Evolutionary conservation across 1,284 basidiomycete genomes (phyloP), one percentile per base, ranked within the genome.

Genomic region (Leccinum fuscescens): DNA sequence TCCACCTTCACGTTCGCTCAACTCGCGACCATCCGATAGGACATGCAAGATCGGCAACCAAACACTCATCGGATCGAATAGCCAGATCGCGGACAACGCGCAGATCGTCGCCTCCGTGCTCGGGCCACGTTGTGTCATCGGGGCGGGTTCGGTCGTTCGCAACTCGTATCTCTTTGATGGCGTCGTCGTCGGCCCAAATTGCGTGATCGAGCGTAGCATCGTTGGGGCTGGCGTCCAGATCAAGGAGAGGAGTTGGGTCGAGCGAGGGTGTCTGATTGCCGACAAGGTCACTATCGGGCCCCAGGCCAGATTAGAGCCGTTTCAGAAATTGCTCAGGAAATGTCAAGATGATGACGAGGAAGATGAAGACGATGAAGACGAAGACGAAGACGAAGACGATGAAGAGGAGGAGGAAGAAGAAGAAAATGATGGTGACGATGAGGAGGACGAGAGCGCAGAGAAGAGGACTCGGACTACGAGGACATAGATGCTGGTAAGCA

Each of bases 91-190:
- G 50, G 87, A 89, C 54, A 81, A 85, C 63, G 85, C 85, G 2
- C 79, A 83, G 57, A 78, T 96, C 52, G 75, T 76, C 5, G 78
- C 85, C 4, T 93, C 92, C 6, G 89, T 94, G 37, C 83, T 97
- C 56, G 94, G 94, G 22, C 79, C 81, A 52, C 78, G 83, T 56
- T 94, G 93, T 69, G 76, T 75, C 52, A 85, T 96, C 59, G 90
- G 88, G 12, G 73, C 82, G 6, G 80, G 82, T 6, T 82, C 84
- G 20, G 77, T 83, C 56, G 83, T 98, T 58, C 78, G 79, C 35
- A 79, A 90, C 67, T 89, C 93, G 20, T 95, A 94, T 71, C 79
- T 98, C 50, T 94, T 94, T 70, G 91, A 93, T 64, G 85, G 86
- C 57, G 90, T 89, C 3, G 72, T 80, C 35, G 82, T 99, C 60